These are phyloP conservation scores for Arachnopeziza araneosa DNA, from an alignment of 2,329 filamentous ascomycete genomes.

Conservation along the genomic window DNA sequence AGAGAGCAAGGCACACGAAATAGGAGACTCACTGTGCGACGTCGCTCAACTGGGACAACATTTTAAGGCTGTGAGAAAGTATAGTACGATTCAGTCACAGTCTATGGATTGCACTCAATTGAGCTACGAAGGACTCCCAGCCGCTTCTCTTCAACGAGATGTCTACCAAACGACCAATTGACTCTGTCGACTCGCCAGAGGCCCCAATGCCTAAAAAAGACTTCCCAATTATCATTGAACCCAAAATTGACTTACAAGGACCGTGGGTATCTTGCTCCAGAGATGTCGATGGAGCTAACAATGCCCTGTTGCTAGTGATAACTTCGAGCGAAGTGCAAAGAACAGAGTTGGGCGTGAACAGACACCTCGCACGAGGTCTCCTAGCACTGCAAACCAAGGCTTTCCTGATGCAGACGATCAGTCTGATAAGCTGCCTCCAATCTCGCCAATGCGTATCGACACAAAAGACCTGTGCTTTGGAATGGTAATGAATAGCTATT, in stretches of 20 bases:
- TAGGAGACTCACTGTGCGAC: neutral
- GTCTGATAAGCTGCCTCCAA: neutral
- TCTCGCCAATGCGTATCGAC: neutral
- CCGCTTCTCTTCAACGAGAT: neutral
- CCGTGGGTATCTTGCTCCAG: neutral
- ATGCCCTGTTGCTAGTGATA: neutral
- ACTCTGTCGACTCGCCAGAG: neutral
- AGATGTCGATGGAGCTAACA: too few relatives aligned
- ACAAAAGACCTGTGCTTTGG: neutral
- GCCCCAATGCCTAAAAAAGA: neutral
- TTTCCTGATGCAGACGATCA: constrained; percentile 1
- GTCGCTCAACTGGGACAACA: too few relatives aligned
- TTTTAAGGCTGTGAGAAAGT: neutral
- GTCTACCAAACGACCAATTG: neutral
- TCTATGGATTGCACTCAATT: neutral
- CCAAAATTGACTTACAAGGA: neutral
- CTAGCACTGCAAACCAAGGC: neutral
- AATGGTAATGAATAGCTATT: constrained; percentile 1
- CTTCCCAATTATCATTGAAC: neutral
- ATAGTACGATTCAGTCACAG: neutral
- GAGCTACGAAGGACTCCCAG: neutral
- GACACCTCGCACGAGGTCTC: neutral
- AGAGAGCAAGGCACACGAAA: neutral
- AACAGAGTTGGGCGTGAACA: neutral
- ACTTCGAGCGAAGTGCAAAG: neutral